phyloP scores from a whole-genome alignment of 805 yeast genomes.

The Wickerhamiella vanderwaltii region DNA sequence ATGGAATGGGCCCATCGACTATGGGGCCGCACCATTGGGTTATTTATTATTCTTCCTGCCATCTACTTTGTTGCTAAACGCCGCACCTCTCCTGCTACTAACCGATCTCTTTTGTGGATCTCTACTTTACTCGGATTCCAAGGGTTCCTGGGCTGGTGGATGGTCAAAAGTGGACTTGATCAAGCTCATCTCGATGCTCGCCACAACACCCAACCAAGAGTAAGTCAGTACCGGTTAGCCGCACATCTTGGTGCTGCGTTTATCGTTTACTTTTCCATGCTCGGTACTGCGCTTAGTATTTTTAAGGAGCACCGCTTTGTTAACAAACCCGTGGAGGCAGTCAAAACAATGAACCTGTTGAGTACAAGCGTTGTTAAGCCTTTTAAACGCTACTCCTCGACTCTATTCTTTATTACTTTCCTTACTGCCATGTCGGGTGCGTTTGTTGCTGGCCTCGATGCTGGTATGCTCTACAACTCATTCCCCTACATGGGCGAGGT shows the following conservation, averaged over 20 bases:
- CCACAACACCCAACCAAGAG: constrained; percentile 90
- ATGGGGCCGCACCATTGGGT: constrained; percentile 84
- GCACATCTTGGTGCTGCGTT: constrained; percentile 93
- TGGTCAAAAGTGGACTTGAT: constrained; percentile 93
- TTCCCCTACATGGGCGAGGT: constrained; percentile 87
- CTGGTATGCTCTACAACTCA: constrained; percentile 89
- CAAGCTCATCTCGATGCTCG: constrained; percentile 56
- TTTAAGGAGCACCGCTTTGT: constrained; percentile 61
- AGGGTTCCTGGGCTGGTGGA: constrained; percentile 99
- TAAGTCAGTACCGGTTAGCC: constrained; percentile 86
- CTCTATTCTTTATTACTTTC: constrained; percentile 58
- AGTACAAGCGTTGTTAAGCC: constrained; percentile 47
- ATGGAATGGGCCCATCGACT: constrained; percentile 98
- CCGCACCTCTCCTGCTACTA: constrained; percentile 54
- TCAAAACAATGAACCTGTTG: constrained; percentile 43
- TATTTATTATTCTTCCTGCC: constrained; percentile 73
- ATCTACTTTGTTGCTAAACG: constrained; percentile 59
- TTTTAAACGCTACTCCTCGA: constrained; percentile 44
- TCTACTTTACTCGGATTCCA: constrained; percentile 76
- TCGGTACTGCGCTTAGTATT: constrained; percentile 80
- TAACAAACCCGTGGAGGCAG: constrained; percentile 48
- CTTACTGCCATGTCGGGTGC: constrained; percentile 95
- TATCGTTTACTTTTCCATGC: constrained; percentile 71
- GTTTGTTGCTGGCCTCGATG: constrained; percentile 95
- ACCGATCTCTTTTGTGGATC: constrained; percentile 55